Conservation (phyloP, 352 stramenopile genomes). For the Phytopythium delawarense region DNA sequence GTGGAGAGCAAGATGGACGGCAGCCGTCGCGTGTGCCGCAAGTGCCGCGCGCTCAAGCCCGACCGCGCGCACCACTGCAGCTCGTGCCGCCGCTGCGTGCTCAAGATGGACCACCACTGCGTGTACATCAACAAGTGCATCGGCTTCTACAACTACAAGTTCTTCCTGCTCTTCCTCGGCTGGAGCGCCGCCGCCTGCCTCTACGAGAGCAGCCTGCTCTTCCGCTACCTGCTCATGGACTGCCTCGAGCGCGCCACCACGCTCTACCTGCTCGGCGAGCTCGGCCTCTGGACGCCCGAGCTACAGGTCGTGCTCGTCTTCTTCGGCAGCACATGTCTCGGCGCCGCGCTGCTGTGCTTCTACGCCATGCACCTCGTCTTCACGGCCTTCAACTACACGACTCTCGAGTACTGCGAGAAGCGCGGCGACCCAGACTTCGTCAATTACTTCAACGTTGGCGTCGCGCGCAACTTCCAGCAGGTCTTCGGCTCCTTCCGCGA, state of each 20-base stretch:
- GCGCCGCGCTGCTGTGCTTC: slow-evolving; percentile 65
- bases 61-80: slow-evolving; percentile 85
- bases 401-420: slow-evolving; percentile 88
- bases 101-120: slow-evolving; percentile 90
- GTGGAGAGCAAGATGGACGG: slow-evolving; percentile 78
- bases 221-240: slow-evolving; percentile 52
- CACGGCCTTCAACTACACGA: slow-evolving; percentile 67
- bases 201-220: slow-evolving; percentile 62
- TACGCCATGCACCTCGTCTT: slow-evolving; percentile 77
- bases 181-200: slow-evolving; percentile 71
- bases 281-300: slow-evolving; percentile 45
- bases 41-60: slow-evolving; percentile 70
- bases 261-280: slow-evolving; percentile 55
- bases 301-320: slow-evolving; percentile 68
- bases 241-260: slow-evolving; percentile 44
- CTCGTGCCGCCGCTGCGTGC: slow-evolving; percentile 65
- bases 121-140: slow-evolving; percentile 91
- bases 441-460: slow-evolving; percentile 76
- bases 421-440: slow-evolving; percentile 67
- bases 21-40: slow-evolving; percentile 58
- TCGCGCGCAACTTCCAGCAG: slow-evolving; percentile 72
- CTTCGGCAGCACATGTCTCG: slow-evolving; percentile 64
- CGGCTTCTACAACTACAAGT: slow-evolving; percentile 89
- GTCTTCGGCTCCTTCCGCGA: slow-evolving; percentile 66
- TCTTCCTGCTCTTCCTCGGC: slow-evolving; percentile 80